Base-by-base conservation (phyloP, 2,329 filamentous ascomycete genomes). In the Sporothrix brasiliensis region DNA sequence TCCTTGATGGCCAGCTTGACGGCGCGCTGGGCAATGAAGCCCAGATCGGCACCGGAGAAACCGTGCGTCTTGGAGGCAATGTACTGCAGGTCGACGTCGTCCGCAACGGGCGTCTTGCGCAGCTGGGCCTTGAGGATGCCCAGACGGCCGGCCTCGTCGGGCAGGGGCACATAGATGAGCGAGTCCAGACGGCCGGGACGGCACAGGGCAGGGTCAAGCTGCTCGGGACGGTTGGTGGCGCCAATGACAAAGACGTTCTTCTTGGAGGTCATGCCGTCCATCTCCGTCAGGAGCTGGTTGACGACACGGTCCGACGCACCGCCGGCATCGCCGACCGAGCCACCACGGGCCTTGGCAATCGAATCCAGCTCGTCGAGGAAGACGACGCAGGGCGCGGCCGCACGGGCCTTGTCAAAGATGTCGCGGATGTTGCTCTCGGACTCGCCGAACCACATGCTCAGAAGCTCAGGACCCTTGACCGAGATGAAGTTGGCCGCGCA, bases 361-460 rank as follows among this genome's bases (percentile, higher is more conserved):
- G 95, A 99, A 79, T 99, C 95, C 82, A 99, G 83, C 86, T 99
- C 95, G 77, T 99, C 95, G 74, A 99, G 88, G 91, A 99, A 99
- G 77, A 99, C 95, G 73, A 99, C 92, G 77, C 96, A 99, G 83
- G 95, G 95, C 77, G 95, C 95, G 73, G 96, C 95, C 74, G 95
- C 96, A 79, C 95, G 93, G 75, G 95, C 95, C 89, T 98, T 99
- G 89, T 99, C 95, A 82, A 99, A 99, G 78, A 99, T 99, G 81
- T 99, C 95, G 80, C 95, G 92, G 75, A 99, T 98, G 84, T 99
- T 99, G 89, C 93, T 97, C 85, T 99, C 96, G 69, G 95, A 99
- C 85, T 99, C 95, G 90, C 95, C 95, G 79, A 99, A 99, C 95
- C 95, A 99, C 95, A 99, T 99, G 81, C 93, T 97, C 77, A 99